These are phyloP conservation scores for Trametes sp. DNA, from an alignment of 1,284 basidiomycete genomes.

Conservation along the genomic window DNA sequence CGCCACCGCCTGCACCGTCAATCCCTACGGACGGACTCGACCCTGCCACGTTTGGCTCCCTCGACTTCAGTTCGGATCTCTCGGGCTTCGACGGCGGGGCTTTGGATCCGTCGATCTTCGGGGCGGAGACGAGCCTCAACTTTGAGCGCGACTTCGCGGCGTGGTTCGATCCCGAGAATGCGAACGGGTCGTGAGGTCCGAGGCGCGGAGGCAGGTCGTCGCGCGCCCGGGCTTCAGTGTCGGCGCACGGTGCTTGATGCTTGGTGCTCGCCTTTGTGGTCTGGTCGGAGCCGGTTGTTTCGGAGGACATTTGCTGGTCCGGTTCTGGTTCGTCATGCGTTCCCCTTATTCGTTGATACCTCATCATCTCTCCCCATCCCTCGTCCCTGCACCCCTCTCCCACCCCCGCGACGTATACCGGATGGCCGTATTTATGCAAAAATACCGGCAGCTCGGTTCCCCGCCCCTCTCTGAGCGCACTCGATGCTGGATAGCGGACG, in stretches of 20 bases:
- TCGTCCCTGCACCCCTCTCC: neutral
- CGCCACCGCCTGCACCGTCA: conserved; percentile 20
- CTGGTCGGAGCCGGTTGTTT: neutral
- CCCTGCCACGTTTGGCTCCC: conserved; percentile 48
- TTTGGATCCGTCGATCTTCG: conserved; percentile 13
- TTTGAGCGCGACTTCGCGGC: conserved; percentile 74
- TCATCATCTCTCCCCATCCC: neutral
- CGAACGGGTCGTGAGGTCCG: conserved; percentile 15
- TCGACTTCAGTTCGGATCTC: conserved; percentile 30
- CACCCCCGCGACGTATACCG: conserved; percentile 18
- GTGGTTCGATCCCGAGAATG: conserved; percentile 61
- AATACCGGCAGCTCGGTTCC: conserved; percentile 24
- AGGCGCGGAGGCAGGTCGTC: neutral
- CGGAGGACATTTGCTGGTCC: conserved; percentile 12
- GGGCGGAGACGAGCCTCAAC: conserved; percentile 52
- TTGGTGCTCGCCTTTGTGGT: neutral
- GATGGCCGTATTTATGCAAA: conserved; percentile 37
- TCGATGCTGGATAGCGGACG: neutral
- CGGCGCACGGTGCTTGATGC: conserved; percentile 4
- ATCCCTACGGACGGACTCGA: conserved; percentile 53
- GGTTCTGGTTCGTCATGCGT: neutral
- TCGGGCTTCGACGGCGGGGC: conserved; percentile 15
- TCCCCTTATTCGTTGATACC: conserved; percentile 8
- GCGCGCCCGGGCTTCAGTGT: neutral
- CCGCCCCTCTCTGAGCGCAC: conserved; percentile 5